Percentiles rank a stretch among this genome's conserved stretches.
phyloP scores from a whole-genome alignment of 306 rosid genomes.

The Cicer bijugum region DNA sequence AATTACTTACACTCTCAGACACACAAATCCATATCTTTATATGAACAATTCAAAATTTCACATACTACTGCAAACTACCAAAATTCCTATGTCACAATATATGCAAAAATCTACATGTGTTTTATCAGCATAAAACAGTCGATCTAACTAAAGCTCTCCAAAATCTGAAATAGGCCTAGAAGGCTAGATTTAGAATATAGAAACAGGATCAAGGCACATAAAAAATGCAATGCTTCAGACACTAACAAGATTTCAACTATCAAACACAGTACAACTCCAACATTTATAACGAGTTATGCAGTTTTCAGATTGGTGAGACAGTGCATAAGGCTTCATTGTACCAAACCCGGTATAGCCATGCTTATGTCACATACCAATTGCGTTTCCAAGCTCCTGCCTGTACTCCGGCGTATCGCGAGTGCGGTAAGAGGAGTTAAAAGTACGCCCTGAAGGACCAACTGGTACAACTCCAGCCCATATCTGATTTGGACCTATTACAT shows the following conservation, averaged over 20 bases:
- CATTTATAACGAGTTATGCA: slow-evolving; percentile 30
- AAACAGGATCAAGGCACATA: slow-evolving; percentile 34
- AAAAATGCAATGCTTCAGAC: slow-evolving; percentile 37
- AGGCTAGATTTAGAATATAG: slow-evolving; percentile 27
- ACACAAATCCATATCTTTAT: slow-evolving; percentile 8
- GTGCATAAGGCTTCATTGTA: slow-evolving; percentile 30
- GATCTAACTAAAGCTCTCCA: slow-evolving; percentile 41
- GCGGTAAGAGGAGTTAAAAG: slow-evolving; percentile 89
- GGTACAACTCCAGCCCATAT: slow-evolving; percentile 98
- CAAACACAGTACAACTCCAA: slow-evolving; percentile 21
- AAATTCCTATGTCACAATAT: slow-evolving; percentile 27
- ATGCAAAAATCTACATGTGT: slow-evolving; percentile 12
- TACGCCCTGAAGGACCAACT: slow-evolving; percentile 79
- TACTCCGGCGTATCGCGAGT: slow-evolving; percentile 77
- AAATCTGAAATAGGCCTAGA: slow-evolving; percentile 38
- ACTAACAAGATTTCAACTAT: slow-evolving; percentile 29
- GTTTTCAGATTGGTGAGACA: slow-evolving; percentile 32
- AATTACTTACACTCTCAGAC: neutral
- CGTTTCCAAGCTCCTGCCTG: slow-evolving; percentile 94
- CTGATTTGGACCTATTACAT: slow-evolving; percentile 86
- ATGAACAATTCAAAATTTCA: slow-evolving; percentile 9
- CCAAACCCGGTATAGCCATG: slow-evolving; percentile 26
- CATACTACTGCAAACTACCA: slow-evolving; percentile 37
- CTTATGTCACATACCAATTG: slow-evolving; percentile 68
- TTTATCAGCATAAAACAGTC: slow-evolving; percentile 18